Percentiles rank a stretch among this genome's conserved stretches.
These are phyloP conservation scores for Tolypocladium ovalisporum DNA, from an alignment of 2,329 filamentous ascomycete species.

Conservation along the genomic window DNA sequence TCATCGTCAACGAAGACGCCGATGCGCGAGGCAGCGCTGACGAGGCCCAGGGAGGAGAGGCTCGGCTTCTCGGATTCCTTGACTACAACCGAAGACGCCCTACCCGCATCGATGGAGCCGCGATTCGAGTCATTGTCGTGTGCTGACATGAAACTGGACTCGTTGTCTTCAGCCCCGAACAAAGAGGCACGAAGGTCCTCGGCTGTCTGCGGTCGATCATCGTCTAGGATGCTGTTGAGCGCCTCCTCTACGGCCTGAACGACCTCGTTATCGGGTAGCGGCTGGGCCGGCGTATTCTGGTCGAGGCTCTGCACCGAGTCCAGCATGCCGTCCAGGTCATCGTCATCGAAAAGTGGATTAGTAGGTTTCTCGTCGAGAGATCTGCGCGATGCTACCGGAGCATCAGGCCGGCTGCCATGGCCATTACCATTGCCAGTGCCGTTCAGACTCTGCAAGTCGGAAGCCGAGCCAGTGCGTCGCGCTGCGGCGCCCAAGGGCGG, in stretches of 20 bases:
- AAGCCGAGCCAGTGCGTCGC: conserved; percentile 34
- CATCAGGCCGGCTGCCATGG: conserved; percentile 21
- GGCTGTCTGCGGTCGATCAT: conserved; percentile 53
- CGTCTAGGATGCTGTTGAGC: conserved; percentile 83
- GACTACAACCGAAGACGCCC: conserved; percentile 14
- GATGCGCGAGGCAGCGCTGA: conserved; percentile 76
- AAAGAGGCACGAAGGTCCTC: conserved; percentile 57
- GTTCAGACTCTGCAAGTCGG: conserved; percentile 31
- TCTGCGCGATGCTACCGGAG: conserved; percentile 37
- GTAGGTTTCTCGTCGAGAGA: conserved; percentile 56
- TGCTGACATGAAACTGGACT: conserved; percentile 38
- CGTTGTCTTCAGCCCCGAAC: conserved; percentile 34
- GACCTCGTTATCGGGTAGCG: conserved; percentile 61
- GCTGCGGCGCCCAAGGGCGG: conserved; percentile 23
- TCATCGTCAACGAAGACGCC: conserved; percentile 93
- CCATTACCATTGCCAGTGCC: conserved; percentile 28
- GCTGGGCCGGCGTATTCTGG: conserved; percentile 44
- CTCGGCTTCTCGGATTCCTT: conserved; percentile 63
- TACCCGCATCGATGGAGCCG: conserved; percentile 47
- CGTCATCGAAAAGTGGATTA: conserved; percentile 66
- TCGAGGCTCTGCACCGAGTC: conserved; percentile 73
- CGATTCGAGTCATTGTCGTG: conserved; percentile 50
- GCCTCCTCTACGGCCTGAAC: conserved; percentile 91
- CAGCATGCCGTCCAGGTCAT: conserved; percentile 56
- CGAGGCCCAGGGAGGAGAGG: conserved; percentile 80